Percentiles rank a stretch among this genome's conserved stretches.
These are phyloP conservation scores for Schwanniomyces polymorphus DNA, from an alignment of 805 yeast genomes.

Conservation along the genomic window DNA sequence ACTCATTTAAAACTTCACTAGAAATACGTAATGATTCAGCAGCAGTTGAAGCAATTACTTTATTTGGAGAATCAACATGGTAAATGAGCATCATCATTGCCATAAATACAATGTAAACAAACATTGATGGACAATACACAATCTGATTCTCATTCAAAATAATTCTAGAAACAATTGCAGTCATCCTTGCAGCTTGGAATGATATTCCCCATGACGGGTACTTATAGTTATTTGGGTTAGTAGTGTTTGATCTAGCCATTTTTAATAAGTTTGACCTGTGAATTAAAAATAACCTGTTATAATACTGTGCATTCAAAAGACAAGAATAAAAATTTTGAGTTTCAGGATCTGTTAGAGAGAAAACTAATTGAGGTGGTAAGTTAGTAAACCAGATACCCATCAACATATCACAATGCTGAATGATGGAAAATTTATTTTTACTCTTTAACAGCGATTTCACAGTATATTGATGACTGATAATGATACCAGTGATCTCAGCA, in stretches of 20 bases:
- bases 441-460: conserved; percentile 58
- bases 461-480: conserved; percentile 66
- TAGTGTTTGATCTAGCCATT: conserved; percentile 42
- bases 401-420: conserved; percentile 71
- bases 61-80: conserved; percentile 52
- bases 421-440: conserved; percentile 41
- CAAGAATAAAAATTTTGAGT: conserved; percentile 60
- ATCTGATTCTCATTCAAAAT: conserved; percentile 50
- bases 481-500: conserved; percentile 69
- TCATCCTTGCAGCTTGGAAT: conserved; percentile 78
- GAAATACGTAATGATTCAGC: conserved; percentile 40
- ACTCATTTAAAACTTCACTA: conserved; percentile 37
- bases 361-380: conserved; percentile 62
- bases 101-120: conserved; percentile 57
- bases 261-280: conserved; percentile 68
- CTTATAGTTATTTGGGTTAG: conserved; percentile 42
- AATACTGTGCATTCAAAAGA: conserved; percentile 65
- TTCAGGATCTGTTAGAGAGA: conserved; percentile 54
- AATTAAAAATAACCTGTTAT: conserved; percentile 66
- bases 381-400: conserved; percentile 76
- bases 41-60: conserved; percentile 42
- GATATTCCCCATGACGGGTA: conserved; percentile 82
- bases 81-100: conserved; percentile 73
- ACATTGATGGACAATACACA: conserved; percentile 55
- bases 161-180: conserved; percentile 61